These are phyloP conservation scores for Meyerozyma athensensis DNA, from an alignment of 1,139 yeast species.

Conservation along the genomic window DNA sequence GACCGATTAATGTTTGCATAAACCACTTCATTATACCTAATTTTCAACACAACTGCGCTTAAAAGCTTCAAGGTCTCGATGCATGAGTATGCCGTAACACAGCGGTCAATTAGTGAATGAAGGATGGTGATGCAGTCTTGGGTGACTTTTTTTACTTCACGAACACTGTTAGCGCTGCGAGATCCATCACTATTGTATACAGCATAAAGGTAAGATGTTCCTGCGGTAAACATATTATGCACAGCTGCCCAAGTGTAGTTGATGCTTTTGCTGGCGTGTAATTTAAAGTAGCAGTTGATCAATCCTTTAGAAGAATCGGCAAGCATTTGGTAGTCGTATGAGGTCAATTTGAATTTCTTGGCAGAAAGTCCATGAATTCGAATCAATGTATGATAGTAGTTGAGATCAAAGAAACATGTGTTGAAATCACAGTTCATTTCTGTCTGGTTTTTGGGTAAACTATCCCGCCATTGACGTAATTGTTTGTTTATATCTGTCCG, in stretches of 20 bases:
- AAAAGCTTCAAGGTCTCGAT: conserved; percentile 67
- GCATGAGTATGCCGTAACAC: conserved; percentile 77
- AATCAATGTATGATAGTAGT: conserved; percentile 71
- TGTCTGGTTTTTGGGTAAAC: conserved; percentile 51
- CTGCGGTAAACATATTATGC: conserved; percentile 84
- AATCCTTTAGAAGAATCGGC: conserved; percentile 63
- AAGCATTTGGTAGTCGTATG: conserved; percentile 52
- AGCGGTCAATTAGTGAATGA: conserved; percentile 57
- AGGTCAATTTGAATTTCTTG: conserved; percentile 50
- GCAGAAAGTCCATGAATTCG: conserved; percentile 78
- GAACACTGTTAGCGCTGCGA: conserved; percentile 40
- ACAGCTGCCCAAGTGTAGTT: conserved; percentile 95
- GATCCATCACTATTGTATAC: conserved; percentile 62
- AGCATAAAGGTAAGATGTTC: conserved; percentile 75
- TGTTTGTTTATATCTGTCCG: conserved; percentile 44
- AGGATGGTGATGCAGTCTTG: conserved; percentile 58
- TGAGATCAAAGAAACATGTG: conserved; percentile 61
- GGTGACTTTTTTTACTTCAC: conserved; percentile 52
- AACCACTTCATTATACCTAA: conserved; percentile 48
- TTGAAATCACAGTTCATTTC: conserved; percentile 76
- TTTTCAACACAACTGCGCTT: conserved; percentile 64
- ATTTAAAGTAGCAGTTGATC: conserved; percentile 55
- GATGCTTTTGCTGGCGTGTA: conserved; percentile 52
- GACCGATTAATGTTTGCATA: conserved; percentile 17
- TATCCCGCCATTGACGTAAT: conserved; percentile 57